A percentile compares a stretch with the other conserved stretches of the same genome.
These are phyloP conservation scores for Argentina anserina DNA, from an alignment of 306 rosid species.

Conservation along the genomic window DNA sequence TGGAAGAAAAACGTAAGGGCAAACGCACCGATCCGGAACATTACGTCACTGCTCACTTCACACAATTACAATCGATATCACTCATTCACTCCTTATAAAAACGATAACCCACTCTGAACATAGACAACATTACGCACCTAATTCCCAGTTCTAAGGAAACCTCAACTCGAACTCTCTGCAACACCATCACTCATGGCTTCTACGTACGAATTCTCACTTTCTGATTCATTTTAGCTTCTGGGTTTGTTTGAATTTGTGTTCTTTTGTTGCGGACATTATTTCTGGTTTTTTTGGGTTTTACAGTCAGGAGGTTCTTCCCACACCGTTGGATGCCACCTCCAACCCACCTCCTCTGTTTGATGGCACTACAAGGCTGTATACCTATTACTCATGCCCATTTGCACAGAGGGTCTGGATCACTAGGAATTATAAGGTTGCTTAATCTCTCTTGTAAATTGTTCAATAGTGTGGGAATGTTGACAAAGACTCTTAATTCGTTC, in stretches of 20 bases:
- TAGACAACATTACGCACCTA: background rate
- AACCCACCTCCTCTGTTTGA: conserved; percentile 71
- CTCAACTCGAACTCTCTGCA: background rate
- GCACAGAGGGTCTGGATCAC: conserved; percentile 89
- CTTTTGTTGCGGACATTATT: background rate
- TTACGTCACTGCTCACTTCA: conserved; percentile 8
- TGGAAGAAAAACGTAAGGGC: background rate
- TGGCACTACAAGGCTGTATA: conserved; percentile 81
- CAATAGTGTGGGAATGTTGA: background rate
- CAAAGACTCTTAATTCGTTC: background rate
- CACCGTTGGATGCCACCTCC: conserved; percentile 50
- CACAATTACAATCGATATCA: background rate
- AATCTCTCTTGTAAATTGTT: background rate
- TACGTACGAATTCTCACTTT: conserved; percentile 23
- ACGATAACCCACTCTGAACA: background rate
- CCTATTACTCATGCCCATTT: conserved; percentile 52
- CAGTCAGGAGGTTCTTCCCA: conserved; percentile 42
- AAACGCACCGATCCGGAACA: background rate
- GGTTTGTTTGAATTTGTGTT: background rate
- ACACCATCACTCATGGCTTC: conserved; percentile 36
- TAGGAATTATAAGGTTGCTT: conserved; percentile 66
- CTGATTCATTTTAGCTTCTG: background rate
- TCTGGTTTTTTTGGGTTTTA: background rate
- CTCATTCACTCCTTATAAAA: background rate
- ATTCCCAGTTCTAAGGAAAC: background rate